These are phyloP conservation scores for Nannochloropsis oceanica DNA, from an alignment of 108 stramenopile species.

Conservation along the genomic window DNA sequence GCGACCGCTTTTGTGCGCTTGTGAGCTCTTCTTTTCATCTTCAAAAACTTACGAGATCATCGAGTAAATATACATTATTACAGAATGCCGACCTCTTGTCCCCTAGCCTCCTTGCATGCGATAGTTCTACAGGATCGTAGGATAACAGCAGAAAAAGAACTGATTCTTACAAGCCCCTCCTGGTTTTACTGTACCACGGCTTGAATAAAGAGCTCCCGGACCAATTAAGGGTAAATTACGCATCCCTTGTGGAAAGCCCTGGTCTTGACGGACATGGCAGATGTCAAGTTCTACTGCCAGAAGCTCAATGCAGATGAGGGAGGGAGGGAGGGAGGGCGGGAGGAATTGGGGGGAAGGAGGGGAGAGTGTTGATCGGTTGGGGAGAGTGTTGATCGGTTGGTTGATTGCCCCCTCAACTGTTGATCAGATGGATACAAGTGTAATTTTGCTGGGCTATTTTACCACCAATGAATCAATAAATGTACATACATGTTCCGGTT, in stretches of 20 bases:
- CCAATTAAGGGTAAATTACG: constrained; percentile 59
- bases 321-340: too few species aligned
- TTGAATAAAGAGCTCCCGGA: constrained; percentile 56
- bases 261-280: constrained; percentile 58
- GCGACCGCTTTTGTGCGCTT: too few species aligned
- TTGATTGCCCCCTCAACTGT: not conserved
- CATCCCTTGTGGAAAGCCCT: constrained; percentile 63
- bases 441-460: too few species aligned
- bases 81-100: too few species aligned
- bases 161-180: constrained; percentile 45
- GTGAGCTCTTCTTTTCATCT: too few species aligned
- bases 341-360: not conserved
- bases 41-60: too few species aligned
- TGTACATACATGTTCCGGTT: not conserved
- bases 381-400: not conserved
- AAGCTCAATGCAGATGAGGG: constrained; percentile 30
- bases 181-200: constrained; percentile 83
- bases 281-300: constrained; percentile 54
- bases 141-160: too few species aligned
- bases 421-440: not conserved
- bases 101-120: too few species aligned
- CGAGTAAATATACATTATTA: too few species aligned
- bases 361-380: too few species aligned
- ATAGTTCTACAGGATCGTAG: too few species aligned
- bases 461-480: too few species aligned